Percentiles rank a stretch among this genome's conserved stretches.
These are phyloP conservation scores for Sugiyamaella novakii DNA, from an alignment of 1,139 yeast genomes.

Conservation along the genomic window DNA sequence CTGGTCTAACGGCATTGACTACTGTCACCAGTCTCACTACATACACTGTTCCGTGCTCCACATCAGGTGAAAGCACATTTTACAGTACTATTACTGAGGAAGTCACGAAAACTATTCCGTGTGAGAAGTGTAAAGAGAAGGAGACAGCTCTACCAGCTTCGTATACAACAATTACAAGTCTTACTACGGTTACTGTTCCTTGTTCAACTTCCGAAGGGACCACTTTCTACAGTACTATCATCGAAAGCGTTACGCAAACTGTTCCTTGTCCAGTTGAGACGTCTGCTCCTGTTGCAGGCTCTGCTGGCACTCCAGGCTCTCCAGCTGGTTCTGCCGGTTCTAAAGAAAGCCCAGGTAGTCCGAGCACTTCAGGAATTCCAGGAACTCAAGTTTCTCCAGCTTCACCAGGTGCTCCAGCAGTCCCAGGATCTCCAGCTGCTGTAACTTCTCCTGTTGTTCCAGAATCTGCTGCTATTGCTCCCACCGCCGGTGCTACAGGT, in stretches of 20 bases:
- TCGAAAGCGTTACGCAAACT: constrained; percentile 16
- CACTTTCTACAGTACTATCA: constrained; percentile 18
- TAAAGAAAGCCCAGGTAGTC: too few species aligned
- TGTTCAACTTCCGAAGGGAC: constrained; percentile 18
- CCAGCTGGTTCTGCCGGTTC: too few species aligned
- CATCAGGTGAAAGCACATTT: constrained; percentile 14
- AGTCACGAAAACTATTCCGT: constrained; percentile 15
- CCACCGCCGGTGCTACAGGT: neutral
- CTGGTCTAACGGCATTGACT: neutral
- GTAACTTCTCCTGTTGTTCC: neutral
- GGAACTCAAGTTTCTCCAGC: too few species aligned
- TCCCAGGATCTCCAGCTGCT: neutral
- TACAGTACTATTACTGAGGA: constrained; percentile 17
- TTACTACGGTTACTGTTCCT: constrained; percentile 24
- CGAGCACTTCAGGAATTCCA: too few species aligned
- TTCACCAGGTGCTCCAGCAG: constrained; percentile 1
- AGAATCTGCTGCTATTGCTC: neutral
- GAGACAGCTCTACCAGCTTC: too few species aligned
- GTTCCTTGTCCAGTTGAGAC: too few species aligned
- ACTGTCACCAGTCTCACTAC: constrained; percentile 13
- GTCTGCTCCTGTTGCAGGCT: constrained; percentile 17
- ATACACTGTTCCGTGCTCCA: constrained; percentile 18
- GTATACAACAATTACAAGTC: constrained; percentile 14
- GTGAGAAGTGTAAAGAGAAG: constrained; percentile 6
- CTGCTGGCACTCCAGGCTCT: too few species aligned